Evolutionary conservation across 2,329 filamentous ascomycete genomes (phyloP).

Genomic region (Pseudocercospora fijiensis): DNA sequence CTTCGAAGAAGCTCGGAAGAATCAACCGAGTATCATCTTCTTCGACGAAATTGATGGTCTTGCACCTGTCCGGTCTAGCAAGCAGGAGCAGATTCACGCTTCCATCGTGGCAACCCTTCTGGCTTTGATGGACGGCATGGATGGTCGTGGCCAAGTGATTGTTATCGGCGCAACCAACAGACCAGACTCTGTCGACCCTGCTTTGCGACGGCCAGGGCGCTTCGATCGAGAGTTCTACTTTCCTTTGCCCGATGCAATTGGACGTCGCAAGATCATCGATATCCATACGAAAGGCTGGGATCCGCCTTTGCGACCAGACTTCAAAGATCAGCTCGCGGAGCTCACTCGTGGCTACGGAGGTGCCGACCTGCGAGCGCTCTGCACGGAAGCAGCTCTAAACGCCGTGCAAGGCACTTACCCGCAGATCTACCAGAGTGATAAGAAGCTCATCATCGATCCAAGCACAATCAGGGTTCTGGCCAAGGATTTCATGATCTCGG

Average conservation of each 20-base stretch:
- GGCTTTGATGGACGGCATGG: conserved; percentile 96
- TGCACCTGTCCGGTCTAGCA: conserved; percentile 92
- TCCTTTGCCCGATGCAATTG: conserved; percentile 78
- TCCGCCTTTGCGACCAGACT: conserved; percentile 66
- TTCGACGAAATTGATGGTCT: conserved; percentile 98
- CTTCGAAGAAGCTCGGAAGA: conserved; percentile 93
- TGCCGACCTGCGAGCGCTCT: conserved; percentile 88
- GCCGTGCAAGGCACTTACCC: conserved; percentile 93
- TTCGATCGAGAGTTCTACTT: conserved; percentile 99
- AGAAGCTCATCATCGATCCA: conserved; percentile 86
- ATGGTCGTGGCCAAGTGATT: conserved; percentile 95
- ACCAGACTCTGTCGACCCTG: conserved; percentile 93
- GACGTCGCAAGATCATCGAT: conserved; percentile 80
- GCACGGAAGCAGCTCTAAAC: conserved; percentile 93
- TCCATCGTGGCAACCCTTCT: conserved; percentile 95
- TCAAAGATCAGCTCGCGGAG: conserved; percentile 81
- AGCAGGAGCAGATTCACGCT: conserved; percentile 97
- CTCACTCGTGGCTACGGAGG: conserved; percentile 95
- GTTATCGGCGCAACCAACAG: conserved; percentile 98
- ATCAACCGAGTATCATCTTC: conserved; percentile 98
- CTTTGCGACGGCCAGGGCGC: conserved; percentile 86
- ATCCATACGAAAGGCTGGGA: conserved; percentile 97
- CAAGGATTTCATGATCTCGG: conserved; percentile 94
- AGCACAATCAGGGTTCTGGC: conserved; percentile 80
- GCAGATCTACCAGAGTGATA: conserved; percentile 87